Evolutionary conservation across 192 early-diverging fungal genomes (phyloP).

Genomic region (Fimicolochytrium jonesii): DNA sequence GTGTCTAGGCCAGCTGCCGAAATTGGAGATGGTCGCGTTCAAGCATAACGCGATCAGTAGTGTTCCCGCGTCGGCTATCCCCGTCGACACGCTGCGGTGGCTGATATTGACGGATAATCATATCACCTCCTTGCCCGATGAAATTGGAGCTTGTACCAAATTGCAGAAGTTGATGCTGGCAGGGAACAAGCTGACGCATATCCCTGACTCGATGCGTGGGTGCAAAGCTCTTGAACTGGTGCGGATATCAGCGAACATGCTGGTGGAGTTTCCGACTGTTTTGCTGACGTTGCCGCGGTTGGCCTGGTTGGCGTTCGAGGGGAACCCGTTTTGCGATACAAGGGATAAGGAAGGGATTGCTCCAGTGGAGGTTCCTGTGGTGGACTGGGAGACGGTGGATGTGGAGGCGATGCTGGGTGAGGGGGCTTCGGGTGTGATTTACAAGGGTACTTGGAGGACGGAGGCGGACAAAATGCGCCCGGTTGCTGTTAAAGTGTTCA

Average conservation of each 20-base stretch:
- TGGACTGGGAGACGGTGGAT: too few relatives aligned
- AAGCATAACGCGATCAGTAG: not conserved
- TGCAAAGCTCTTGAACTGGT: slow-evolving; percentile 12
- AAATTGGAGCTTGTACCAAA: slow-evolving; percentile 1
- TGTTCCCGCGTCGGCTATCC: slow-evolving; percentile 1
- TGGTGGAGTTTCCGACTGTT: slow-evolving; percentile 2
- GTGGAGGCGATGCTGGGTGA: slow-evolving; percentile 9
- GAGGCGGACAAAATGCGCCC: not conserved
- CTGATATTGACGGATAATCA: slow-evolving; percentile 30
- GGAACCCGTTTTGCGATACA: slow-evolving; percentile 8
- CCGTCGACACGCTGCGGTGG: slow-evolving; percentile 16
- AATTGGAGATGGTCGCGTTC: slow-evolving; percentile 18
- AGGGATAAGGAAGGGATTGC: too few relatives aligned
- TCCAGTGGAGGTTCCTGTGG: too few relatives aligned
- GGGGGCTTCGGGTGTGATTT: slow-evolving; percentile 25
- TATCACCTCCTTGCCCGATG: slow-evolving; percentile 3
- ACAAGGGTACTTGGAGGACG: not conserved
- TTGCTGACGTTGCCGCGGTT: slow-evolving; percentile 13
- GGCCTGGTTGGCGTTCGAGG: slow-evolving; percentile 26
- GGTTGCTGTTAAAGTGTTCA: slow-evolving; percentile 27
- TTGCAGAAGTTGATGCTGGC: slow-evolving; percentile 22
- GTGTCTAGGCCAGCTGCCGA: not conserved
- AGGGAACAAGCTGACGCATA: slow-evolving; percentile 4
- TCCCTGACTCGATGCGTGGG: slow-evolving; percentile 2
- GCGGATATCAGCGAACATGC: slow-evolving; percentile 23